Evolutionary conservation across 257 asterid genomes (phyloP).

Genomic region (Solanum rostratum): DNA sequence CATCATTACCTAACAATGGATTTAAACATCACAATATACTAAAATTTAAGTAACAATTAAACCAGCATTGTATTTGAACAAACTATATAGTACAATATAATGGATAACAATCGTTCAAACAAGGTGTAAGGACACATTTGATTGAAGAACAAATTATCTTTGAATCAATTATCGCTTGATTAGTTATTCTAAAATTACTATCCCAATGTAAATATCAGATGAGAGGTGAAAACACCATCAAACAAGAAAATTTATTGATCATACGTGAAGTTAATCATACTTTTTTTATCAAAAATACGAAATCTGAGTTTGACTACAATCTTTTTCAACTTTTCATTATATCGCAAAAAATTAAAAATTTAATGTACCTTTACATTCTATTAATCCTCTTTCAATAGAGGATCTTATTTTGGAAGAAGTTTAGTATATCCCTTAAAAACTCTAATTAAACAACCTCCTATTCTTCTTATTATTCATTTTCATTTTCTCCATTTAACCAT

Average conservation of each 20-base stretch:
- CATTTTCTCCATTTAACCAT: neutral
- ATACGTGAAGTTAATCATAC: neutral
- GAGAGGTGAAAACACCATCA: too few species aligned
- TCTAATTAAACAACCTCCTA: neutral
- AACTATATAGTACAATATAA: too few species aligned
- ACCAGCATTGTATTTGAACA: too few species aligned
- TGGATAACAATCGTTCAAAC: too few species aligned
- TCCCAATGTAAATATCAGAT: too few species aligned
- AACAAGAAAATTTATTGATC: neutral
- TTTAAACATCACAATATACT: too few species aligned
- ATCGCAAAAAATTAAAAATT: neutral
- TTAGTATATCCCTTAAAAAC: neutral
- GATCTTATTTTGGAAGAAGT: neutral
- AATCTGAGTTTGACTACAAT: neutral
- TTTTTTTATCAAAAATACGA: neutral
- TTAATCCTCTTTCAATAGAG: neutral
- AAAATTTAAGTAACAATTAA: too few species aligned
- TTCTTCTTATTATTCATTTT: neutral
- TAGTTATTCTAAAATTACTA: too few species aligned
- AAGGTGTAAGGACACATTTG: too few species aligned
- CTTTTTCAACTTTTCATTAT: neutral
- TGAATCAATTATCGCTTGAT: too few species aligned
- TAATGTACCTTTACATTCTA: neutral
- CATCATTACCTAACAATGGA: too few species aligned
- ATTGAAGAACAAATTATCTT: too few species aligned